Conservation (phyloP, 257 asterid species). For the Solanum phureja region DNA sequence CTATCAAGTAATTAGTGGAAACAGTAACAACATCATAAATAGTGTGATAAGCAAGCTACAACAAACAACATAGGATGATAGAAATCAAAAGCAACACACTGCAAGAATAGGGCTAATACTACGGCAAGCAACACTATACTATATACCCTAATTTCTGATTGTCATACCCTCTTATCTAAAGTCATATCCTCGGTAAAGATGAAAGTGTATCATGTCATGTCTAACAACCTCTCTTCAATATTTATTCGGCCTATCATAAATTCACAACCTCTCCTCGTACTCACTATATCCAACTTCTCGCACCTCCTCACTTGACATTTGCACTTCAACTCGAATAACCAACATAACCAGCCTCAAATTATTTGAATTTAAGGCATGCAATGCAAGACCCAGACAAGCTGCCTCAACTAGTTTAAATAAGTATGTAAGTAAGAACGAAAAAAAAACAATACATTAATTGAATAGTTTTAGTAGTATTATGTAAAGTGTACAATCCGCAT, state of each 20-base stretch:
- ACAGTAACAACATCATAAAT: neutral
- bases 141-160: neutral
- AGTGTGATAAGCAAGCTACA: neutral
- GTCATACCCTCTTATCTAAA: neutral
- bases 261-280: neutral
- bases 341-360: neutral
- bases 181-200: no score
- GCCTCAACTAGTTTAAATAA: neutral
- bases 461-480: neutral
- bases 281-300: neutral
- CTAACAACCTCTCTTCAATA: neutral
- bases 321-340: neutral
- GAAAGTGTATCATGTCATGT: no score
- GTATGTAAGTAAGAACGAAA: neutral
- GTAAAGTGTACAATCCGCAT: neutral
- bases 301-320: neutral
- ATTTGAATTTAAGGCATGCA: neutral
- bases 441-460: neutral
- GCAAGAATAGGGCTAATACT: neutral
- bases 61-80: neutral
- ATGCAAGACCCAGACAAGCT: neutral
- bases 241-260: neutral
- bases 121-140: neutral
- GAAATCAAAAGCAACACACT: neutral
- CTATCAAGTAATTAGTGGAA: neutral